Percentiles rank a stretch among this genome's conserved stretches.
phyloP scores from a whole-genome alignment of 1,284 basidiomycete species.

The Cystobasidium sp. region DNA sequence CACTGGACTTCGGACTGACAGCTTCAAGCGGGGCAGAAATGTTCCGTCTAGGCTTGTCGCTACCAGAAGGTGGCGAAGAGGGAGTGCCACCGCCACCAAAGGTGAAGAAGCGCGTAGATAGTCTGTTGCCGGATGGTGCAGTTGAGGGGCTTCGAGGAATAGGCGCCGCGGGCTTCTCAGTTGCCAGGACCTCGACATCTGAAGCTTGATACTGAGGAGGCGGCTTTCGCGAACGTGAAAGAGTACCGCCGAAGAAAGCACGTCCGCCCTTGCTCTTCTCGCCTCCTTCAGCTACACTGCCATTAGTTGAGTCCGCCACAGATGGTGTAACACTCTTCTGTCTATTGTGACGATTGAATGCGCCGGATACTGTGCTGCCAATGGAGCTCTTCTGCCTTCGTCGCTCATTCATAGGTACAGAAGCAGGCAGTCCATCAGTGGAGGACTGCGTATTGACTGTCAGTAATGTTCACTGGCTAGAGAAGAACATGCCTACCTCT shows the following conservation, averaged over 20 bases:
- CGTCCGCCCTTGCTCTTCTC: slow-evolving; percentile 30
- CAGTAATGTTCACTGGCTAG: no score
- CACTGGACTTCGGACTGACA: slow-evolving; percentile 2
- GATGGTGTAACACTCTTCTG: slow-evolving; percentile 31
- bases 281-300: not conserved
- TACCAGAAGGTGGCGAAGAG: slow-evolving; percentile 10
- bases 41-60: slow-evolving; percentile 17
- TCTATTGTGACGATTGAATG: slow-evolving; percentile 43
- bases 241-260: slow-evolving; percentile 21
- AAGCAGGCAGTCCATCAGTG: slow-evolving; percentile 4
- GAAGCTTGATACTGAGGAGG: slow-evolving; percentile 28
- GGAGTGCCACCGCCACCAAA: slow-evolving; percentile 32
- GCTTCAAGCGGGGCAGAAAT: slow-evolving; percentile 39
- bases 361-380: slow-evolving; percentile 16
- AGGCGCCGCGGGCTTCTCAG: not conserved
- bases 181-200: slow-evolving; percentile 13
- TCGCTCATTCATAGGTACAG: slow-evolving; percentile 5
- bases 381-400: slow-evolving; percentile 26
- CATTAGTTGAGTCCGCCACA: slow-evolving; percentile 18
- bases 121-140: slow-evolving; percentile 18
- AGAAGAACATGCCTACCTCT: not conserved
- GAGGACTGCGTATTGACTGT: not conserved
- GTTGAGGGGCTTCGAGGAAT: slow-evolving; percentile 26
- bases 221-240: slow-evolving; percentile 32
- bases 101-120: slow-evolving; percentile 39